These are phyloP conservation scores for Inga laurina DNA, from an alignment of 306 rosid genomes.

Conservation along the genomic window DNA sequence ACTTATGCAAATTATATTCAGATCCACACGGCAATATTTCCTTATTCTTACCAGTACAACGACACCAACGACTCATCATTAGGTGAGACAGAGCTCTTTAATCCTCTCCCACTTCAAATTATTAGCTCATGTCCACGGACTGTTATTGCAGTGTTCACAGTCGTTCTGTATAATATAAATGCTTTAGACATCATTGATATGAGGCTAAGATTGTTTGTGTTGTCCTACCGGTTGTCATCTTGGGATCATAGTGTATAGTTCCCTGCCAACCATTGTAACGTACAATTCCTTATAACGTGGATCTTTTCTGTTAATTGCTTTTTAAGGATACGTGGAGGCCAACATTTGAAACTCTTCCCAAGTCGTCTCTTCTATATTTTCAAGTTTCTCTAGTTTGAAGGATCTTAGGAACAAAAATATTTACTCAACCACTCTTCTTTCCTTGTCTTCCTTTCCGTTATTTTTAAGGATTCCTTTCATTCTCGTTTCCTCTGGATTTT, in stretches of 20 bases:
- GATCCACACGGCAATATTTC: conserved; percentile 81
- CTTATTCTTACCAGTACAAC: conserved; percentile 52
- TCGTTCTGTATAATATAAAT: not conserved
- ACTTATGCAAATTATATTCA: conserved; percentile 40
- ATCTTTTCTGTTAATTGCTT: not conserved
- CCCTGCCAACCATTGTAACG: not conserved
- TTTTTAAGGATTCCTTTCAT: not conserved
- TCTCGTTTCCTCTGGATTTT: not conserved
- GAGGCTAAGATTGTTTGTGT: not conserved
- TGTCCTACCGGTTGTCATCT: not conserved
- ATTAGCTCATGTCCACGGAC: not conserved
- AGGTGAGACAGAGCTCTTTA: conserved; percentile 56
- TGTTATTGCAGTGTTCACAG: not conserved
- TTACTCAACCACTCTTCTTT: not conserved
- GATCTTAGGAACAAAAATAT: not conserved
- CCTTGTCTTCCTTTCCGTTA: not conserved
- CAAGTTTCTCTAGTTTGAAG: not conserved
- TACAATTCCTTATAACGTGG: conserved; percentile 2
- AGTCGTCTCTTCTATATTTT: not conserved
- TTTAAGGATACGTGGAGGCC: not conserved
- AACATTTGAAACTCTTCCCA: not conserved
- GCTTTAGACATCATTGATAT: not conserved
- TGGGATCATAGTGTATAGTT: not conserved
- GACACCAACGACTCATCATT: conserved; percentile 54
- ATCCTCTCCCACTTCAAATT: conserved; percentile 5